phyloP scores from a whole-genome alignment of 768 basidiomycete species.

The Pholiota microspora region DNA sequence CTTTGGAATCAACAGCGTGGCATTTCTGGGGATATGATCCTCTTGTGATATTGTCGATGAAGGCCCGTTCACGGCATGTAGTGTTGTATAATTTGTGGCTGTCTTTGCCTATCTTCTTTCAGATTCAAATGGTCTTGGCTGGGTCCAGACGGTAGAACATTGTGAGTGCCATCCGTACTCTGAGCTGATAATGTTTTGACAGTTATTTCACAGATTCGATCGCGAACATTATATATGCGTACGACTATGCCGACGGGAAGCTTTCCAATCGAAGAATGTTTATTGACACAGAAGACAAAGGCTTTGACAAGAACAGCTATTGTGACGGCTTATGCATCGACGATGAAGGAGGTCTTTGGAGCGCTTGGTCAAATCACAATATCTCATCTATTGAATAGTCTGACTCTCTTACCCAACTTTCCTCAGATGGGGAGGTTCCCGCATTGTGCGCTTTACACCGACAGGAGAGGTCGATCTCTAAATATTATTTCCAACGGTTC shows the following conservation, averaged over 20 bases:
- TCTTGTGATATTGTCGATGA: constrained; percentile 51
- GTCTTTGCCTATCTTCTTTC: constrained; percentile 17
- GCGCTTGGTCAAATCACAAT: constrained; percentile 40
- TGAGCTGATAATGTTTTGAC: too few relatives aligned
- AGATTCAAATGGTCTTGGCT: constrained; percentile 67
- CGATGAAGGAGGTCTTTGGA: constrained; percentile 62
- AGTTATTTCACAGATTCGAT: constrained; percentile 74
- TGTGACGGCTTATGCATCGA: constrained; percentile 71
- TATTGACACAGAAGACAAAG: constrained; percentile 54
- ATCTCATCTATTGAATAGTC: constrained; percentile 2
- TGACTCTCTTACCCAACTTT: constrained; percentile 9
- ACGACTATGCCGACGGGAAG: constrained; percentile 61
- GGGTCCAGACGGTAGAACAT: constrained; percentile 58
- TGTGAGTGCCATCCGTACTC: too few relatives aligned
- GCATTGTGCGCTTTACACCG: constrained; percentile 51
- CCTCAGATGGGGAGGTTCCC: constrained; percentile 62
- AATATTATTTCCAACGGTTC: constrained; percentile 57
- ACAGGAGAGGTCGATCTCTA: constrained; percentile 57
- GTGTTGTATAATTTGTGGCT: not conserved
- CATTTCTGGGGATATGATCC: constrained; percentile 62
- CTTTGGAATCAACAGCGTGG: constrained; percentile 46
- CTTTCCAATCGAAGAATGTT: constrained; percentile 55
- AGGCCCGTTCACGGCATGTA: constrained; percentile 62
- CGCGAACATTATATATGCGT: constrained; percentile 64
- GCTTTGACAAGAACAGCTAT: constrained; percentile 47